Evolutionary conservation across 2,329 filamentous ascomycete species (phyloP).

Genomic region (Geosmithia flava): DNA sequence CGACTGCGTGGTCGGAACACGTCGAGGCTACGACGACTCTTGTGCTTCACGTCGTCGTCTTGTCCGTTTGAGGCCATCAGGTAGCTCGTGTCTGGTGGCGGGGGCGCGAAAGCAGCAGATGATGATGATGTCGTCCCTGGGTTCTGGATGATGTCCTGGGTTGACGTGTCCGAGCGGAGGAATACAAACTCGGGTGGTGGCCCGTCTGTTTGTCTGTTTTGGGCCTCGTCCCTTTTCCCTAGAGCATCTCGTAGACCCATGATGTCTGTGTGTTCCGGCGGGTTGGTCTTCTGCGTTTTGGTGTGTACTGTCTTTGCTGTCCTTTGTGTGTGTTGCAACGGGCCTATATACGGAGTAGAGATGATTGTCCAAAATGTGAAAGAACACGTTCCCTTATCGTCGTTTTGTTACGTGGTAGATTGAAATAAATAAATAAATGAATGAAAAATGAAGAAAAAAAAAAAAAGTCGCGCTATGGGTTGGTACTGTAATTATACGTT

Average conservation of each 20-base stretch:
- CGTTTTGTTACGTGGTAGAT: too few species aligned
- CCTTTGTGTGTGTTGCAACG: too few species aligned
- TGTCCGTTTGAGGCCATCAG: constrained; percentile 7
- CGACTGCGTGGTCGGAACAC: constrained; percentile 28
- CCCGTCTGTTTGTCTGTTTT: constrained; percentile 3
- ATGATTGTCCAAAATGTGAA: too few species aligned
- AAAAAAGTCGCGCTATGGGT: too few species aligned
- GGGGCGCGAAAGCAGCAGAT: background rate
- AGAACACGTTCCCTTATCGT: too few species aligned
- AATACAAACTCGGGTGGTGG: constrained; percentile 62
- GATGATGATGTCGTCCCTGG: constrained; percentile 8
- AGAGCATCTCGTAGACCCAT: constrained; percentile 43
- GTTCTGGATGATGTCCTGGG: constrained; percentile 60
- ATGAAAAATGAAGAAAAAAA: too few species aligned
- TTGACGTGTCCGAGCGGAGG: constrained; percentile 70
- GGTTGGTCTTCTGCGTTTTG: too few species aligned
- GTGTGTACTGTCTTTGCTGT: too few species aligned
- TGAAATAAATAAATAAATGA: too few species aligned
- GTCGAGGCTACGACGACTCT: constrained; percentile 29
- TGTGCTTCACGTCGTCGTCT: constrained; percentile 12
- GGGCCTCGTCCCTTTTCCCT: constrained; percentile 37
- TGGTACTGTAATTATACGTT: too few species aligned
- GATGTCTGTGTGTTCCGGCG: too few species aligned
- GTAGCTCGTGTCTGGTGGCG: constrained; percentile 7
- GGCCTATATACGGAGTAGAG: too few species aligned